phyloP scores from a whole-genome alignment of 2,329 filamentous ascomycete genomes.

The Phaeophleospora eucalypticola region DNA sequence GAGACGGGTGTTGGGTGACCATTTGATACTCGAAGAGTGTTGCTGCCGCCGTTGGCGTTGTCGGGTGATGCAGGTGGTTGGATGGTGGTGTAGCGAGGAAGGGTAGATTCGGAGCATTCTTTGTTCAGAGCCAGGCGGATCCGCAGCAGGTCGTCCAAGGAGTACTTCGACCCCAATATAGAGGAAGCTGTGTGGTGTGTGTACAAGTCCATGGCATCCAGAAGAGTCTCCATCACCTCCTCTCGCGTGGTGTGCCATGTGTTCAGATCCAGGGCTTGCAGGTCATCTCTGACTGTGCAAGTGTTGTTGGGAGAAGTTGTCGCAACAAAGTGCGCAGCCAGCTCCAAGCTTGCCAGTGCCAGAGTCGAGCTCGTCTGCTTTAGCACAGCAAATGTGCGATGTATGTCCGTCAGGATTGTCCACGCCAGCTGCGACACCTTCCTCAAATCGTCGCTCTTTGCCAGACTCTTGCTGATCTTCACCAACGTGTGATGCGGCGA shows the following conservation, averaged over 20 bases:
- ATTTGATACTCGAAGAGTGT: slow-evolving; percentile 28
- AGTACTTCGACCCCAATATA: slow-evolving; percentile 66
- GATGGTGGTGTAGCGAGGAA: slow-evolving; percentile 56
- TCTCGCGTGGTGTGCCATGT: slow-evolving; percentile 43
- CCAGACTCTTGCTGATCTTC: slow-evolving; percentile 55
- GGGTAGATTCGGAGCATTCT: slow-evolving; percentile 62
- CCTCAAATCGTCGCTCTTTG: slow-evolving; percentile 45
- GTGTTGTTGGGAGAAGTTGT: slow-evolving; percentile 15
- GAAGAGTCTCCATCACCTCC: slow-evolving; percentile 67
- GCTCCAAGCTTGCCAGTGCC: slow-evolving; percentile 75
- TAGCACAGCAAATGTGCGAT: slow-evolving; percentile 86
- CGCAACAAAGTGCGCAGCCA: slow-evolving; percentile 63
- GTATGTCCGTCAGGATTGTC: slow-evolving; percentile 80
- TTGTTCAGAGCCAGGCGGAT: slow-evolving; percentile 84
- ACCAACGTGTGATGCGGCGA: slow-evolving; percentile 81
- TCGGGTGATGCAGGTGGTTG: slow-evolving; percentile 30
- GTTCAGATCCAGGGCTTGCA: slow-evolving; percentile 44
- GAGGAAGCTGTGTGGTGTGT: slow-evolving; percentile 76
- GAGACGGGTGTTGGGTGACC: slow-evolving; percentile 35
- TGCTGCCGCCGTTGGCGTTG: slow-evolving; percentile 32
- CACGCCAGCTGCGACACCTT: slow-evolving; percentile 58
- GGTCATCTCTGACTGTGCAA: slow-evolving; percentile 17
- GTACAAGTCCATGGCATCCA: slow-evolving; percentile 89
- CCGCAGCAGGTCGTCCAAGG: slow-evolving; percentile 74
- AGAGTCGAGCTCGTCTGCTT: slow-evolving; percentile 86